Base-by-base conservation (phyloP, 2,329 filamentous ascomycete species). In the Aspergillus novofumigatus region DNA sequence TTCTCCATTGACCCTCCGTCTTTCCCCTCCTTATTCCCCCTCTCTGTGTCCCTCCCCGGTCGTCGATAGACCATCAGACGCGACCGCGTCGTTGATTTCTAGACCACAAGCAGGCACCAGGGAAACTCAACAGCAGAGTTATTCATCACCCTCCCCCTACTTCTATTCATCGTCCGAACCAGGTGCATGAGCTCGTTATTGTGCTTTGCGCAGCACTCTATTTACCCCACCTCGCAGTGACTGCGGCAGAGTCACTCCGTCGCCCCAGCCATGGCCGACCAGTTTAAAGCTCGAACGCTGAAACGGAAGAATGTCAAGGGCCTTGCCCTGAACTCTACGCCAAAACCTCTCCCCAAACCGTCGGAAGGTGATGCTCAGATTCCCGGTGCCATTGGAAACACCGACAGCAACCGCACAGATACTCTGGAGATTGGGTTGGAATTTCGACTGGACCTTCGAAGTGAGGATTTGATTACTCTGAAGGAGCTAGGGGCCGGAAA, bases 251-350 rank as follows among this genome's bases (percentile, higher is more conserved):
- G 29, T 45, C 49, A 25, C 29, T 35, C 21, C 21, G 47, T 54
- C 52, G 54, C 53, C 54, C 54, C 47, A 54, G 45, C 65, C 63
- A 86, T 86, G 81, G 80, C 81, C 62, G 83, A 87, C 70, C 76
- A 78, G 54, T 86, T 87, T 76, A 83, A 86, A 73, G 80, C 83
- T 56, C 81, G 84, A 72, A 95, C 94, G 60, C 89, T 99, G 87
- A 97, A 97, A 87, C 89, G 93, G 82, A 97, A 97, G 85, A 99
- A 99, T 75, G 89, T 96, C 76, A 97, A 97, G 80, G 93, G 92
- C 41, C 87, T 99, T 52, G 92, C 92, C 65, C 82, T 99, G 71
- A 92, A 86, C 69, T 87, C 90, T 51, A 86, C 89, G 49, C 88
- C 91, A 45, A 91, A 91, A 62, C 69, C 80, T 60, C 80, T 85